Evolutionary conservation across 1,139 yeast genomes (phyloP).

Genomic region (Sugiyamaella xylanicola): DNA sequence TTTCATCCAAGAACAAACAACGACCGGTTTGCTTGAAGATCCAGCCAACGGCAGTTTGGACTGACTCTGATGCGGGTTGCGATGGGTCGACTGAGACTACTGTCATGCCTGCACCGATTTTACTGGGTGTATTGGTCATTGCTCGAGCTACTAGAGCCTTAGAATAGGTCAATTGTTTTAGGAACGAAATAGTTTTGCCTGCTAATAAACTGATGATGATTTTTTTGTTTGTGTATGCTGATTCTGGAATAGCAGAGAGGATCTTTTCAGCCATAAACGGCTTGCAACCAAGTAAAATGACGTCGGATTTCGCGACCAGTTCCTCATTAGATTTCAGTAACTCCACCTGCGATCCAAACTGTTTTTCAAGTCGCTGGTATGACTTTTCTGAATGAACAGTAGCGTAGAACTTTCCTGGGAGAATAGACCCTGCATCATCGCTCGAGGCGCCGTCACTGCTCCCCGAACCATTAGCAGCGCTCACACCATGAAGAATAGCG

Average conservation of each 20-base stretch:
- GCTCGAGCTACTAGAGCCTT: conserved; percentile 67
- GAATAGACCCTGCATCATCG: conserved; percentile 42
- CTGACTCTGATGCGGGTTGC: conserved; percentile 50
- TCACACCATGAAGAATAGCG: conserved; percentile 53
- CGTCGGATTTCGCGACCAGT: conserved; percentile 65
- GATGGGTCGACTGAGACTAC: conserved; percentile 54
- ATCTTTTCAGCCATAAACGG: conserved; percentile 75
- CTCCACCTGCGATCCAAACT: conserved; percentile 54
- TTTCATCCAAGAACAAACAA: conserved; percentile 52
- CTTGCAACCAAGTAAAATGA: conserved; percentile 81
- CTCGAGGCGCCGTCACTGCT: conserved; percentile 22
- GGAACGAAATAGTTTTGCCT: conserved; percentile 81
- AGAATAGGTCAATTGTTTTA: conserved; percentile 53
- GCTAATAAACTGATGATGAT: conserved; percentile 84
- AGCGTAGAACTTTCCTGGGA: conserved; percentile 72
- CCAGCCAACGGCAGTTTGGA: conserved; percentile 56
- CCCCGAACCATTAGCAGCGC: conserved; percentile 23
- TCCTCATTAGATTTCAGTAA: conserved; percentile 56
- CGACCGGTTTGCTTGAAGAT: conserved; percentile 60
- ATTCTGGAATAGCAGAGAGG: conserved; percentile 43
- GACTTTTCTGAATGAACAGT: conserved; percentile 66
- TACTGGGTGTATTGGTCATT: conserved; percentile 98
- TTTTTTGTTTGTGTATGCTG: conserved; percentile 54
- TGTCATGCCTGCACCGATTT: conserved; percentile 88
- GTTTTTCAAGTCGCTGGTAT: conserved; percentile 48